These are phyloP conservation scores for Lachnellula occidentalis DNA, from an alignment of 2,329 filamentous ascomycete genomes.

Conservation along the genomic window DNA sequence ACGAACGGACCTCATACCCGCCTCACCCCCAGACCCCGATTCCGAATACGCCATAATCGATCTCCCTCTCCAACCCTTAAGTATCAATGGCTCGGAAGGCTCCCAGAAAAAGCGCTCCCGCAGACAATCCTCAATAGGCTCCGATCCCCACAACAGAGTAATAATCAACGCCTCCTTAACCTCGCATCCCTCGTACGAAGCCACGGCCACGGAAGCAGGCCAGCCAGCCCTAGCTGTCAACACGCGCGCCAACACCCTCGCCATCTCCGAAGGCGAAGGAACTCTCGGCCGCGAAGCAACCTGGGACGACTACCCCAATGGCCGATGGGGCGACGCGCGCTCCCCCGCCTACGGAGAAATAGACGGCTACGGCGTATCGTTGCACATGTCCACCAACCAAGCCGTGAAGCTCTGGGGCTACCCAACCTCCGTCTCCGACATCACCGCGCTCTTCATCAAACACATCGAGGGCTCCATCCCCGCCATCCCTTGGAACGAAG, in stretches of 20 bases:
- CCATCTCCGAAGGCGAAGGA: slow-evolving; percentile 91
- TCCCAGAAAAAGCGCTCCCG: slow-evolving; percentile 22
- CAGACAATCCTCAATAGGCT: slow-evolving; percentile 57
- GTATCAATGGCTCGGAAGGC: slow-evolving; percentile 43
- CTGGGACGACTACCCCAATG: slow-evolving; percentile 98
- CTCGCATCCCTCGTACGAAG: slow-evolving; percentile 61
- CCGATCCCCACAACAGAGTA: slow-evolving; percentile 80
- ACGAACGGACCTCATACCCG: slow-evolving; percentile 74
- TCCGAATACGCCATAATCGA: slow-evolving; percentile 36
- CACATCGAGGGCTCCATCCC: slow-evolving; percentile 75
- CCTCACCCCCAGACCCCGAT: slow-evolving; percentile 43
- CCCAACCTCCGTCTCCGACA: slow-evolving; percentile 64
- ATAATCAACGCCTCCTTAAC: slow-evolving; percentile 65
- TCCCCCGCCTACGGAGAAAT: slow-evolving; percentile 95
- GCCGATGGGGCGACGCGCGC: slow-evolving; percentile 87
- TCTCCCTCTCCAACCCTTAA: slow-evolving; percentile 37
- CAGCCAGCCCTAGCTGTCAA: slow-evolving; percentile 70
- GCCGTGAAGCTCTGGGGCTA: slow-evolving; percentile 82
- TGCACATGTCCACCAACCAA: slow-evolving; percentile 83
- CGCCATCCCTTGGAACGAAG: slow-evolving; percentile 91
- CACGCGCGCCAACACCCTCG: slow-evolving; percentile 75
- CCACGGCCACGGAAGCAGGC: slow-evolving; percentile 70
- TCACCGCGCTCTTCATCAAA: slow-evolving; percentile 72
- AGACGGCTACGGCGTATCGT: slow-evolving; percentile 93
- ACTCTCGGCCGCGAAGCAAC: slow-evolving; percentile 87